Conservation (phyloP, 2,329 filamentous ascomycete genomes). For the Cephalotrichum gorgonifer region DNA sequence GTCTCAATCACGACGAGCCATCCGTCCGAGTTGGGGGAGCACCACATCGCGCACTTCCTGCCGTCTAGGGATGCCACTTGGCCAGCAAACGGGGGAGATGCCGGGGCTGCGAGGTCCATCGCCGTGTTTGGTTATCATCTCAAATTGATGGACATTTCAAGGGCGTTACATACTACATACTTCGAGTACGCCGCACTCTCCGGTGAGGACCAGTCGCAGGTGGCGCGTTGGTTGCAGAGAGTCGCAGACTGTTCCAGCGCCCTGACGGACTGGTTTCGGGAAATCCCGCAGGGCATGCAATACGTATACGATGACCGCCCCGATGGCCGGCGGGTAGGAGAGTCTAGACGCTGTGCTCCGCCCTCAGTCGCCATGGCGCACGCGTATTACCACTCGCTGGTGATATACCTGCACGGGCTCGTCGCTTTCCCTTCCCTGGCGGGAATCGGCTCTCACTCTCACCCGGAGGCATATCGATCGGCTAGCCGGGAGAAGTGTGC, state of each 20-base stretch:
- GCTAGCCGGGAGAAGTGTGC: conserved; percentile 1
- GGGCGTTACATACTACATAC: too few relatives aligned
- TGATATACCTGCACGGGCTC: conserved; percentile 4
- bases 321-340: too few relatives aligned
- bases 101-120: too few relatives aligned
- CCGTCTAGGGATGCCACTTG: neutral
- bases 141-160: too few relatives aligned
- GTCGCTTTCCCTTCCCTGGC: neutral
- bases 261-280: too few relatives aligned
- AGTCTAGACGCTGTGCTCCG: neutral
- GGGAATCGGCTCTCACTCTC: neutral
- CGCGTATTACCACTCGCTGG: conserved; percentile 5
- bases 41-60: conserved; percentile 1
- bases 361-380: conserved; percentile 4
- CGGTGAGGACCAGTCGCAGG: too few relatives aligned
- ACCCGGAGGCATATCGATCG: neutral
- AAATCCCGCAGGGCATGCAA: neutral
- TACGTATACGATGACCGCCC: neutral
- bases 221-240: too few relatives aligned
- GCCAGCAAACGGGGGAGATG: neutral
- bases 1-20: conserved; percentile 6
- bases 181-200: too few relatives aligned
- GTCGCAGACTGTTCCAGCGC: too few relatives aligned
- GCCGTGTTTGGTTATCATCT: too few relatives aligned
- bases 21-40: conserved; percentile 1